Evolutionary conservation across 257 asterid genomes (phyloP).

Genomic region (Capsicum baccatum): DNA sequence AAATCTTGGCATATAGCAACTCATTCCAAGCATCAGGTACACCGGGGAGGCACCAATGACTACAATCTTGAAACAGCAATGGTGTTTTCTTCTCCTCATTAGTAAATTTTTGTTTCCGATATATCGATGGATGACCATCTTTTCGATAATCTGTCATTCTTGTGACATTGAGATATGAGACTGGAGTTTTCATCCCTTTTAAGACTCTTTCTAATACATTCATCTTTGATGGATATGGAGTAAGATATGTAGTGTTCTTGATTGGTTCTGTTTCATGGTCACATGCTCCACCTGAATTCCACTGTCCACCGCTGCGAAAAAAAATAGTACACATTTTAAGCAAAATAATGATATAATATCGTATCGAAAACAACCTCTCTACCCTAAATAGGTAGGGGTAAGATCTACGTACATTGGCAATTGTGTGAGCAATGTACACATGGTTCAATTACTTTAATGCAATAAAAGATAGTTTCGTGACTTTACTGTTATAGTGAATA

Average conservation of each 20-base stretch:
- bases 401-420: not conserved
- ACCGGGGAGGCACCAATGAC: conserved; percentile 91
- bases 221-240: conserved; percentile 56
- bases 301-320: conserved; percentile 65
- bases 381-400: too few relatives aligned
- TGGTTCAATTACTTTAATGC: not conserved
- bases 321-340: not conserved
- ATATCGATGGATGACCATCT: conserved; percentile 75
- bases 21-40: conserved; percentile 86
- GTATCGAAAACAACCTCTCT: not conserved
- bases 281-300: conserved; percentile 79
- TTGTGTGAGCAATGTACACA: not conserved
- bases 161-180: conserved; percentile 62
- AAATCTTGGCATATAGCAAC: conserved; percentile 58
- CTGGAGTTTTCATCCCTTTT: conserved; percentile 48
- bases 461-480: not conserved
- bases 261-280: conserved; percentile 63
- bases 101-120: conserved; percentile 53
- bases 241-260: conserved; percentile 52
- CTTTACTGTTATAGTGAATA: not conserved
- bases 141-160: conserved; percentile 65
- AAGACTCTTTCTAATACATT: conserved; percentile 53
- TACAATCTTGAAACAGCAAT: conserved; percentile 63
- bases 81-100: conserved; percentile 49
- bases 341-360: not conserved